phyloP scores from a whole-genome alignment of 73 alveolate genomes.

The Paramecium biaurelia region DNA sequence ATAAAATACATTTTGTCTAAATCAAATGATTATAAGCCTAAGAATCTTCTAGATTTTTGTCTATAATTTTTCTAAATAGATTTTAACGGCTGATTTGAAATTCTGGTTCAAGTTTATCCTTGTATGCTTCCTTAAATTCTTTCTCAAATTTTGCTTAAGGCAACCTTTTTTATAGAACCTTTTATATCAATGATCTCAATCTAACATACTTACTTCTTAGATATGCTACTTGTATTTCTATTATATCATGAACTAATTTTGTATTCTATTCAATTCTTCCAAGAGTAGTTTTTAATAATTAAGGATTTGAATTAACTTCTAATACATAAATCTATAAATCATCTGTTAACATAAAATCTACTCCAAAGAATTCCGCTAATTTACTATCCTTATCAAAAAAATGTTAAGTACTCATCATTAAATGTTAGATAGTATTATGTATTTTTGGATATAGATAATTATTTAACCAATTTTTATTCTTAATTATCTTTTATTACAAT shows the following conservation, averaged over 20 bases:
- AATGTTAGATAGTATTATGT: not conserved
- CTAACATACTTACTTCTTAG: not conserved
- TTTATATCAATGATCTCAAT: not conserved
- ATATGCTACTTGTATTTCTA: not conserved
- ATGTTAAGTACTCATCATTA: not conserved
- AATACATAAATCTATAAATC: constrained; percentile 24
- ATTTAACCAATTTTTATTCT: constrained; percentile 24
- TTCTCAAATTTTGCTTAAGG: not conserved
- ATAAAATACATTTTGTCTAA: not conserved
- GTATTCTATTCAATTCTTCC: not conserved
- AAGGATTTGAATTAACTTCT: constrained; percentile 55
- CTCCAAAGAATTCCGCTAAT: constrained; percentile 52
- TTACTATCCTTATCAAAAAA: constrained; percentile 21
- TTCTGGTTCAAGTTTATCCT: no score
- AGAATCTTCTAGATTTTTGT: not conserved
- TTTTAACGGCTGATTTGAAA: not conserved
- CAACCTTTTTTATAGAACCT: not conserved
- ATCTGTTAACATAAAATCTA: constrained; percentile 23
- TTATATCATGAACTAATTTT: not conserved
- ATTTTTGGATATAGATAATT: constrained; percentile 35
- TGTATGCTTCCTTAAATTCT: not conserved
- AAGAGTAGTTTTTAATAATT: constrained; percentile 16
- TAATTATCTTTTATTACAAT: constrained; percentile 13
- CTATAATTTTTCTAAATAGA: not conserved
- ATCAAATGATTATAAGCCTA: constrained; percentile 29